These are phyloP conservation scores for Neoconidiobolus thromboides DNA, from an alignment of 371 early-diverging fungal species.

Conservation along the genomic window DNA sequence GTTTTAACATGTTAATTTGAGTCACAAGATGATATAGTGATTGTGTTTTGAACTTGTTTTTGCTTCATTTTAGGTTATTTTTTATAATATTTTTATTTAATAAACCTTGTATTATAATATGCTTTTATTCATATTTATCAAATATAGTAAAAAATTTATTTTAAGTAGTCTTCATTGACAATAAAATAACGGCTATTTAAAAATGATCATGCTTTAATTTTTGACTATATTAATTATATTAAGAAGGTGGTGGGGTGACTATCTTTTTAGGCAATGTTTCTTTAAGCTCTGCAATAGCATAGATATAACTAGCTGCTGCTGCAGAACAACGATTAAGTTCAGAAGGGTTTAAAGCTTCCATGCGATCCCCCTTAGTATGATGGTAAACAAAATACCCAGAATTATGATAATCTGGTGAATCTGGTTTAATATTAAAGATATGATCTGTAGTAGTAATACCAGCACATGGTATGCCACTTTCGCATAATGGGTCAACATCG, in stretches of 20 bases:
- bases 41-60: too few relatives aligned
- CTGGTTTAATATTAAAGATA: neutral
- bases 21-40: too few relatives aligned
- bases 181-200: too few relatives aligned
- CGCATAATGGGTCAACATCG: neutral
- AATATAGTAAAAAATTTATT: too few relatives aligned
- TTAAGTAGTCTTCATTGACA: too few relatives aligned
- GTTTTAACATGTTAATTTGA: too few relatives aligned
- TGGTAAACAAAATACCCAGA: neutral
- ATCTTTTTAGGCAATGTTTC: neutral
- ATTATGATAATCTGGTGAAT: neutral
- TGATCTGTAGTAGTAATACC: neutral
- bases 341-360: neutral
- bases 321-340: neutral
- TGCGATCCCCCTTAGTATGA: constrained; percentile 1
- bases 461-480: constrained; percentile 2
- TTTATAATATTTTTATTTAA: too few relatives aligned
- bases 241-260: neutral
- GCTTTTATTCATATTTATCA: too few relatives aligned
- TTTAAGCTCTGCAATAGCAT: neutral
- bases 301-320: neutral
- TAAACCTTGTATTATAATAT: too few relatives aligned
- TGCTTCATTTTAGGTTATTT: too few relatives aligned
- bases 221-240: too few relatives aligned
- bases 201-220: too few relatives aligned